phyloP scores from a whole-genome alignment of 805 yeast genomes.

The Ogataea methanolica region DNA sequence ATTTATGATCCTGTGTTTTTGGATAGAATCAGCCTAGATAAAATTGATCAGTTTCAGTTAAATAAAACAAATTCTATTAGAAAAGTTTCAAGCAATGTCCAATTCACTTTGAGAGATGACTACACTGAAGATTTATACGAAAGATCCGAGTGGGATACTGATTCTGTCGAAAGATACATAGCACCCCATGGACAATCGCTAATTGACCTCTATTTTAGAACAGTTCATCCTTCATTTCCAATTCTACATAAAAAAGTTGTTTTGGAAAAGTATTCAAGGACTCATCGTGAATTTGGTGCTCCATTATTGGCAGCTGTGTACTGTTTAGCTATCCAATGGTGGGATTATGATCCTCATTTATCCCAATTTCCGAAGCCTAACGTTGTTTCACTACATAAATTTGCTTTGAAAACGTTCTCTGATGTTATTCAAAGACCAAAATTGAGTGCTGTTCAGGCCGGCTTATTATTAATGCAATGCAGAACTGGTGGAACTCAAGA shows the following conservation, averaged over 20 bases:
- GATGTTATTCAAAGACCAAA: slow-evolving; percentile 84
- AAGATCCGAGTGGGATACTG: slow-evolving; percentile 71
- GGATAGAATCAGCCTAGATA: slow-evolving; percentile 58
- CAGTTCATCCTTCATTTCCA: slow-evolving; percentile 89
- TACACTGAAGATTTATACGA: slow-evolving; percentile 64
- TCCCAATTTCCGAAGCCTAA: slow-evolving; percentile 78
- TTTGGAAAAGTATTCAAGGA: slow-evolving; percentile 82
- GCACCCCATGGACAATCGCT: slow-evolving; percentile 89
- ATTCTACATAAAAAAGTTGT: slow-evolving; percentile 88
- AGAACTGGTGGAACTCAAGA: slow-evolving; percentile 39
- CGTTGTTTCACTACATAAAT: slow-evolving; percentile 59
- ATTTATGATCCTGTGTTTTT: slow-evolving; percentile 70
- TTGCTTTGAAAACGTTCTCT: slow-evolving; percentile 60
- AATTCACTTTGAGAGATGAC: slow-evolving; percentile 79
- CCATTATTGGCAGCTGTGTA: slow-evolving; percentile 90
- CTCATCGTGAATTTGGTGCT: slow-evolving; percentile 88
- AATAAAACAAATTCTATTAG: slow-evolving; percentile 64
- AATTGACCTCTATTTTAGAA: slow-evolving; percentile 75
- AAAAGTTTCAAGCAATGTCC: slow-evolving; percentile 70
- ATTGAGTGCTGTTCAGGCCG: slow-evolving; percentile 88
- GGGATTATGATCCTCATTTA: slow-evolving; percentile 82
- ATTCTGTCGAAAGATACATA: slow-evolving; percentile 75
- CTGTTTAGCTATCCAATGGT: slow-evolving; percentile 85
- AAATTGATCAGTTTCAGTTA: slow-evolving; percentile 76
- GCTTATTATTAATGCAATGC: slow-evolving; percentile 69